Evolutionary conservation across 768 basidiomycete genomes (phyloP).

Genomic region (Lactarius deliciosus): DNA sequence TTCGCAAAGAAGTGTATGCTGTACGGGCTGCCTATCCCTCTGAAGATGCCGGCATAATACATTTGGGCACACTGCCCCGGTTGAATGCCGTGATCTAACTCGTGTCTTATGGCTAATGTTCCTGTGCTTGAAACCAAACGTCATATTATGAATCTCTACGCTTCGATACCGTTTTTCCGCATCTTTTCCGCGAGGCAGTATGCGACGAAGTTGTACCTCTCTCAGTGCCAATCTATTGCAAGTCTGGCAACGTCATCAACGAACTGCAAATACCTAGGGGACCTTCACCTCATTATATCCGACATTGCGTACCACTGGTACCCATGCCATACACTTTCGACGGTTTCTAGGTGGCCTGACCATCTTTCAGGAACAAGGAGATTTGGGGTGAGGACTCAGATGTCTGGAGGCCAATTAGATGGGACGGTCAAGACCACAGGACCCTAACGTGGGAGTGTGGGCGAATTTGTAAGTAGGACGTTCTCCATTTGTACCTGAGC

Average conservation of each 20-base stretch:
- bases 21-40: constrained; percentile 3
- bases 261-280: constrained; percentile 13
- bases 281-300: constrained; percentile 17
- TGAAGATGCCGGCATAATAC: neutral
- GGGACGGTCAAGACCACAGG: constrained; percentile 14
- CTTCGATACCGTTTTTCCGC: constrained; percentile 29
- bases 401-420: constrained; percentile 24
- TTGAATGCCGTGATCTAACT: constrained; percentile 21
- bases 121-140: neutral
- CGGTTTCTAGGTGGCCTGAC: neutral
- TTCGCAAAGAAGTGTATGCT: constrained; percentile 28
- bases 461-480: constrained; percentile 12
- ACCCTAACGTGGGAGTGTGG: constrained; percentile 14
- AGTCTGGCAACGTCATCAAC: constrained; percentile 13
- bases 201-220: constrained; percentile 33
- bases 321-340: neutral
- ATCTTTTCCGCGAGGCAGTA: constrained; percentile 26
- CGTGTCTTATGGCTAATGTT: neutral
- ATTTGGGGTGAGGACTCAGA: constrained; percentile 24
- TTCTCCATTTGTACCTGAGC: neutral
- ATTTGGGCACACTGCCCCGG: constrained; percentile 15
- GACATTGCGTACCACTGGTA: constrained; percentile 24
- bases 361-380: constrained; percentile 10
- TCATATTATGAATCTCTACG: constrained; percentile 32
- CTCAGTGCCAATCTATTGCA: constrained; percentile 7